Conservation (phyloP, 2,329 filamentous ascomycete genomes). For the Penicillium paneum region DNA sequence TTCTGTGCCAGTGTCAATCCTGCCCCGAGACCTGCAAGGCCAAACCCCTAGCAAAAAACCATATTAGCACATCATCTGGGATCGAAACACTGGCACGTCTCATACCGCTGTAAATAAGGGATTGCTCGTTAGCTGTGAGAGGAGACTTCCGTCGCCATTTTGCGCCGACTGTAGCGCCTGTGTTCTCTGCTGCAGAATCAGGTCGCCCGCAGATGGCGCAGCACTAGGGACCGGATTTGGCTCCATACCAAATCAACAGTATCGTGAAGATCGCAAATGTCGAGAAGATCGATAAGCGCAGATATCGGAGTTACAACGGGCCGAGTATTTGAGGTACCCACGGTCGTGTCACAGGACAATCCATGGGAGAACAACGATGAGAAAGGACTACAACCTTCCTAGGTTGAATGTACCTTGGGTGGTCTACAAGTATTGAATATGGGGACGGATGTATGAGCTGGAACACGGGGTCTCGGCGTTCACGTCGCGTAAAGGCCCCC, state of each 20-base stretch:
- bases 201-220: slow-evolving; percentile 31
- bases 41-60: slow-evolving; percentile 62
- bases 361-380: neutral
- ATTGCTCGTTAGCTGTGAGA: slow-evolving; percentile 47
- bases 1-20: slow-evolving; percentile 76
- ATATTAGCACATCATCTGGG: neutral
- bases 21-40: slow-evolving; percentile 83
- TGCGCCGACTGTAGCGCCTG: slow-evolving; percentile 30
- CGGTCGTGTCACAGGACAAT: neutral
- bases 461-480: neutral
- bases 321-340: slow-evolving; percentile 16
- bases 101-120: slow-evolving; percentile 51
- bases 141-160: slow-evolving; percentile 39
- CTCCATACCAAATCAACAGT: slow-evolving; percentile 32
- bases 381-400: neutral
- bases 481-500: slow-evolving; percentile 6
- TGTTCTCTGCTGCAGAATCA: slow-evolving; percentile 37
- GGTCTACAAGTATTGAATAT: neutral
- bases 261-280: slow-evolving; percentile 11
- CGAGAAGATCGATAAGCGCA: slow-evolving; percentile 17
- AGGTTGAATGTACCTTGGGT: neutral
- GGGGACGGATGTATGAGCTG: neutral
- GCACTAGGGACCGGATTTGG: slow-evolving; percentile 32
- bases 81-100: slow-evolving; percentile 6
- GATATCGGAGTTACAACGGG: slow-evolving; percentile 33